A percentile compares a stretch with the other conserved stretches of the same genome.
These are phyloP conservation scores for Nigrospora sphaerica DNA, from an alignment of 2,329 filamentous ascomycete genomes.

Conservation along the genomic window DNA sequence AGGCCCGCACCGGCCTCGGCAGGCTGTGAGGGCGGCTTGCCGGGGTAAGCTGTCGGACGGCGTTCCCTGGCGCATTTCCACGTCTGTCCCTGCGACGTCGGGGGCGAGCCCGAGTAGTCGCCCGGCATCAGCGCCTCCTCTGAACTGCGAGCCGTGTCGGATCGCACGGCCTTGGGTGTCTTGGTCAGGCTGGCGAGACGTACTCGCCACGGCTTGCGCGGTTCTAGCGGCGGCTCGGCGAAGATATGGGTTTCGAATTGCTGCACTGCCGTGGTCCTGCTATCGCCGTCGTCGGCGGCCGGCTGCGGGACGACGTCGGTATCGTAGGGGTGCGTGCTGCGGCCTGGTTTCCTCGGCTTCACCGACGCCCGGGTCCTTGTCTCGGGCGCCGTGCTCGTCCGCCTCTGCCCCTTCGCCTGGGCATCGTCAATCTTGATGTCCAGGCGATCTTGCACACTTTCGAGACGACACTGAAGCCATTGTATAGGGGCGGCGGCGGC, in stretches of 20 bases:
- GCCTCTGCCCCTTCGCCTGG: conserved; percentile 8
- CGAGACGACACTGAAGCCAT: conserved; percentile 15
- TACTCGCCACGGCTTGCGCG: neutral
- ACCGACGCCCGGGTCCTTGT: conserved; percentile 8
- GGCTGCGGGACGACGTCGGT: conserved; percentile 10
- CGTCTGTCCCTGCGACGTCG: no score
- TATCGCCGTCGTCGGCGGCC: neutral
- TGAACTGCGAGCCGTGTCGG: no score
- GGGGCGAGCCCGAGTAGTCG: no score
- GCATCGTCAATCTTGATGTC: conserved; percentile 12
- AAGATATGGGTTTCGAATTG: neutral
- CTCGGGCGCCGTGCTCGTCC: conserved; percentile 2
- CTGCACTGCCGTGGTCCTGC: neutral
- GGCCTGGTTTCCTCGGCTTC: conserved; percentile 12
- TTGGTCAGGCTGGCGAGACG: neutral
- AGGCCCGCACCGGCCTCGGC: neutral
- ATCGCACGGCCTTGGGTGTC: no score
- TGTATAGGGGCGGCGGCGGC: conserved; percentile 9
- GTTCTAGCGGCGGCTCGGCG: neutral
- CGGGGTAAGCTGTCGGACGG: neutral
- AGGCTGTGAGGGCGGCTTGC: neutral
- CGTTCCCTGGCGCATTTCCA: conserved; percentile 5
- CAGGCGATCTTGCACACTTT: conserved; percentile 14
- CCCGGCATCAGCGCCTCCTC: no score
- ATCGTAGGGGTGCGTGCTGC: conserved; percentile 23